These are phyloP conservation scores for Boletus sensibilis DNA, from an alignment of 768 basidiomycete genomes.

Conservation along the genomic window DNA sequence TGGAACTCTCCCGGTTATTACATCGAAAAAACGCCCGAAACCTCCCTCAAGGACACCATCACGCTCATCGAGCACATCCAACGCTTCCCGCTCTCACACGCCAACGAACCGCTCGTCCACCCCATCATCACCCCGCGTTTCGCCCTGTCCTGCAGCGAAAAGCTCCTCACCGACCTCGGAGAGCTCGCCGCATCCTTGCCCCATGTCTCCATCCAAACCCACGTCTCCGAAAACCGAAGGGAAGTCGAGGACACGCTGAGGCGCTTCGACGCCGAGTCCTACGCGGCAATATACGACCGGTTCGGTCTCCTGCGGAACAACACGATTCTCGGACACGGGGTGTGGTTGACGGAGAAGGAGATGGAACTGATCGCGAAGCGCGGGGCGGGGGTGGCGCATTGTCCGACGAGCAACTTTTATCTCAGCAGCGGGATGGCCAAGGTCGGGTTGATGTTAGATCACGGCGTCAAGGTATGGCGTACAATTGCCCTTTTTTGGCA, in stretches of 20 bases:
- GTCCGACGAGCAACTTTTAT: slow-evolving; percentile 92
- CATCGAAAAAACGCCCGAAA: slow-evolving; percentile 52
- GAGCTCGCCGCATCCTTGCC: slow-evolving; percentile 53
- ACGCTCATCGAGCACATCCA: slow-evolving; percentile 68
- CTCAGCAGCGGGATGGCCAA: slow-evolving; percentile 79
- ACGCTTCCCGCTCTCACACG: slow-evolving; percentile 38
- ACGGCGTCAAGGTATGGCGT: slow-evolving; percentile 68
- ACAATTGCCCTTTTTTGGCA: background rate
- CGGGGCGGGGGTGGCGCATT: slow-evolving; percentile 81
- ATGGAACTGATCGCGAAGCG: slow-evolving; percentile 61
- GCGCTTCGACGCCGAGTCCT: slow-evolving; percentile 67
- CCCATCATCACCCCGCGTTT: slow-evolving; percentile 93
- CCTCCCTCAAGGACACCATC: slow-evolving; percentile 60
- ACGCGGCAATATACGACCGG: slow-evolving; percentile 77
- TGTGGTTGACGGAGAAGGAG: slow-evolving; percentile 73
- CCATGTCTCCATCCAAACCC: slow-evolving; percentile 79
- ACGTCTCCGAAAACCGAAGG: slow-evolving; percentile 76
- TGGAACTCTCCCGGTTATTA: slow-evolving; percentile 70
- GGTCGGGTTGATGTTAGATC: slow-evolving; percentile 73
- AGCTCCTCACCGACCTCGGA: slow-evolving; percentile 61
- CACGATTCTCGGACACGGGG: slow-evolving; percentile 84
- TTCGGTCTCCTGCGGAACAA: slow-evolving; percentile 69
- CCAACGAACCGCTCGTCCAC: slow-evolving; percentile 61
- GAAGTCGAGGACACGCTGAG: slow-evolving; percentile 65
- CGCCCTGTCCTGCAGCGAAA: slow-evolving; percentile 77